Base-by-base conservation (phyloP, 495 filamentous ascomycete genomes). In the Penicillium cinerascens region DNA sequence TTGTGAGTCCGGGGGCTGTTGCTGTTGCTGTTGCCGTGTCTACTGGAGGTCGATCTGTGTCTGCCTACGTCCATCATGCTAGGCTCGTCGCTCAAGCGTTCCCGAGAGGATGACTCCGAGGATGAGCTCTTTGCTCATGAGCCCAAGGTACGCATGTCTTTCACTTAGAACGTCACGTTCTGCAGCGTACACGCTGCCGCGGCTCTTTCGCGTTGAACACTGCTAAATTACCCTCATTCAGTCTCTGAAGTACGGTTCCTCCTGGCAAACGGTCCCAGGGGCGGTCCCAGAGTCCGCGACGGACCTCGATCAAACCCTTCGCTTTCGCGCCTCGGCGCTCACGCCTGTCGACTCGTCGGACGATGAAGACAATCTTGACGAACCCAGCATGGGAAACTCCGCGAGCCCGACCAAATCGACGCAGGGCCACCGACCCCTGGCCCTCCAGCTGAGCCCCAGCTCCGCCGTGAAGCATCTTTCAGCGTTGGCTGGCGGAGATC, bases 281-380 rank as follows among this genome's bases (percentile, higher is more conserved):
- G 26, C 58, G 10, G 49, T 56, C 25, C 29, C 56, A n/a, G 42
- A 55, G 18, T 49, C 50, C 22, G 16, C 52, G 15, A 16, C 45
- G 10, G 62, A 55, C 8, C 39, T 61, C 39, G 47, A 56, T 15
- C 52, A 51, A 42, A 27, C 40, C 15, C 47, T 58, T 16, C 56
- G 39, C 7, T 51, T 58, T 26, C 61, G 61, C 29, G 59, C 65
- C 2, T 63, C 68, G 9, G 68, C 61, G 4, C 51, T 74, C 13
- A 76, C 73, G 3, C 75, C 73, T 0, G 64, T 64, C 9, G 72
- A 76, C 25, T 74, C 74, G 0, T 74, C 69, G 1, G 73, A 76
- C 25, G 71, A 78, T 38, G 70, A 72, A 17, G 55, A 51, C 1
- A 51, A 63, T 38, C 44, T 59, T 13, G 44, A 55, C 45, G 23